Base-by-base conservation (phyloP, 2,329 filamentous ascomycete species). In the Fusarium nodosum region DNA sequence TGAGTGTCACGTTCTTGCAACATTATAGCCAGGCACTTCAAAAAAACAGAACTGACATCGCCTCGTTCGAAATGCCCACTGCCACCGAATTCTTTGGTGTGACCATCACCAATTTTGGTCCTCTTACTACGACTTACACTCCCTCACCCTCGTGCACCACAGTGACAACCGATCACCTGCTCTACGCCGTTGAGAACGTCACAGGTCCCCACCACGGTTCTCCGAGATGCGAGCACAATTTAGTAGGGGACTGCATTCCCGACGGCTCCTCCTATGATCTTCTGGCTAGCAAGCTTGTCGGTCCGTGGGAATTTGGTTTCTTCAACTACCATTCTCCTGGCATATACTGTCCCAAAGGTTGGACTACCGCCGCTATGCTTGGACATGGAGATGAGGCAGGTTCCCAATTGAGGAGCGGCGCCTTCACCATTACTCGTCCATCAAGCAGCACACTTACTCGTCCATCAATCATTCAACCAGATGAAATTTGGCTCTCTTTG, bases 121-220 rank as follows among this genome's bases (percentile, higher is more conserved):
- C 75, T 5, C 56, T 78, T 15, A 78, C 76, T 30, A 75, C 77
- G 3, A 74, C 68, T n/a, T n/a, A n/a, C n/a, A n/a, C n/a, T n/a
- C n/a, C n/a, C n/a, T n/a, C n/a, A 0, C 39, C 71, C 0, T 64
- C 72, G 16, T 78, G 76, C 48, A 54, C 52, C 11, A 65, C 64
- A 1, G 51, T 39, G 22, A 64, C 59, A 26, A 57, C 62, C 1
- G 60, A 68, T 18, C 33, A 68, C 20, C 12, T 62, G 1, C 30
- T 47, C 2, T 63, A 52, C 48, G 56, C 38, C 15, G 54, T 34
- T n/a, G 18, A 31, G 33, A 50, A 50, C 18, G 22, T 34, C 3
- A 50, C 47, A 7, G 39, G 39, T 16, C 39, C 39, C 22, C 26
- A 26, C 22, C 22, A 50, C 18, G 71, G 52, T 18, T 39, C 5